Conservation (phyloP, 768 basidiomycete species). For the Trichaptum fuscoviolaceum region DNA sequence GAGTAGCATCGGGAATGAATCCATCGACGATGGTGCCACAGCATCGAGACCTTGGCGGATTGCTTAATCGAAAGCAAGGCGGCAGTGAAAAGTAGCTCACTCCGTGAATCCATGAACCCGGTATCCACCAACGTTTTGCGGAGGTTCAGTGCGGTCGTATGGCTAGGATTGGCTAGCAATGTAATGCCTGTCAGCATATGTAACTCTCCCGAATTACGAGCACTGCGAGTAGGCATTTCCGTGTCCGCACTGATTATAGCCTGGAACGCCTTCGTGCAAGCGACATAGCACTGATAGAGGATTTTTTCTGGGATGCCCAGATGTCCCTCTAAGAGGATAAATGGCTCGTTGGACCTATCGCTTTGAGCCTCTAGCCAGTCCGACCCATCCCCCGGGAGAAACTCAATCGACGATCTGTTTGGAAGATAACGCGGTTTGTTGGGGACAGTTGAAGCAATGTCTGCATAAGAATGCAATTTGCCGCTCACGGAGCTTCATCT, state of each 20-base stretch:
- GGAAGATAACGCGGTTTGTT: neutral
- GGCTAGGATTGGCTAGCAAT: constrained; percentile 62
- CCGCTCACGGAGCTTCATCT: neutral
- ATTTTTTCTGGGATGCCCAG: constrained; percentile 61
- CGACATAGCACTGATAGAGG: constrained; percentile 47
- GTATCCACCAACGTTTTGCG: constrained; percentile 48
- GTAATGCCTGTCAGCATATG: constrained; percentile 27
- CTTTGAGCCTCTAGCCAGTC: constrained; percentile 36
- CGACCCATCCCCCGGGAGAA: constrained; percentile 52
- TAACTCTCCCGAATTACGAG: constrained; percentile 7
- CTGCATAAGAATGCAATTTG: neutral
- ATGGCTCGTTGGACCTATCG: constrained; percentile 34
- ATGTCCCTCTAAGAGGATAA: constrained; percentile 51
- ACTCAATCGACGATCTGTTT: constrained; percentile 47
- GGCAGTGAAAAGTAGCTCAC: constrained; percentile 43
- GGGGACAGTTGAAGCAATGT: too few relatives aligned
- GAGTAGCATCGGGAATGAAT: constrained; percentile 36
- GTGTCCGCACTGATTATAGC: constrained; percentile 8
- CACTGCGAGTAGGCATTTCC: constrained; percentile 30
- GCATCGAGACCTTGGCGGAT: constrained; percentile 57
- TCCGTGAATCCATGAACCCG: constrained; percentile 29
- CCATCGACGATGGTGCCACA: constrained; percentile 74
- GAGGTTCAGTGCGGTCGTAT: constrained; percentile 61
- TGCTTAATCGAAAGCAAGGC: constrained; percentile 48
- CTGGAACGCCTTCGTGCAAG: constrained; percentile 33